Evolutionary conservation across 768 basidiomycete species (phyloP).

Genomic region (Lactifluus volemus): DNA sequence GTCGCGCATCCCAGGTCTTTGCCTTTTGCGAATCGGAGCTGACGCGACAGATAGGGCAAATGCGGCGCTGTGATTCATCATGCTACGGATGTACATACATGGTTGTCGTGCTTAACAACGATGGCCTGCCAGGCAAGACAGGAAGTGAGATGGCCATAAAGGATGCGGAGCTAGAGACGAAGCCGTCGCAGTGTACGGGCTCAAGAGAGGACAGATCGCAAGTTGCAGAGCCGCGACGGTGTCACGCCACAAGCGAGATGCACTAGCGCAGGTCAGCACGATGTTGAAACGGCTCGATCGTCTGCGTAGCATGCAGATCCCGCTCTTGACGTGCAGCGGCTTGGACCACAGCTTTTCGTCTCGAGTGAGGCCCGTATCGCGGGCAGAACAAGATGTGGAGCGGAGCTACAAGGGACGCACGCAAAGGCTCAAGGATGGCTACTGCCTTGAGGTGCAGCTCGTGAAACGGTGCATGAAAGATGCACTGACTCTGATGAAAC

Average conservation of each 20-base stretch:
- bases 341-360: conserved; percentile 23
- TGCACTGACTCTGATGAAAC: conserved; percentile 67
- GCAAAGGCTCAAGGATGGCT: conserved; percentile 89
- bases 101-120: conserved; percentile 78
- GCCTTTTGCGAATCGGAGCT: conserved; percentile 56
- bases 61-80: conserved; percentile 59
- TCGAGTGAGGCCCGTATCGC: conserved; percentile 38
- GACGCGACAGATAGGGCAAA: conserved; percentile 56
- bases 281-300: conserved; percentile 62
- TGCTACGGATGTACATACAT: too few relatives aligned
- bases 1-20: conserved; percentile 61
- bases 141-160: conserved; percentile 31
- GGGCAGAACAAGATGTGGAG: conserved; percentile 72
- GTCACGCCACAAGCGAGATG: conserved; percentile 61
- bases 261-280: conserved; percentile 56
- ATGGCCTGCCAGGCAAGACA: conserved; percentile 43
- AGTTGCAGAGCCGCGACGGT: conserved; percentile 62
- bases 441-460: conserved; percentile 93
- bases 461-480: conserved; percentile 98
- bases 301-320: conserved; percentile 50
- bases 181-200: conserved; percentile 63
- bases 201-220: conserved; percentile 69
- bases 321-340: conserved; percentile 30
- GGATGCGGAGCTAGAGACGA: conserved; percentile 70
- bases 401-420: conserved; percentile 68